Conservation (phyloP, 2,329 filamentous ascomycete species). For the Aureobasidium subglaciale region DNA sequence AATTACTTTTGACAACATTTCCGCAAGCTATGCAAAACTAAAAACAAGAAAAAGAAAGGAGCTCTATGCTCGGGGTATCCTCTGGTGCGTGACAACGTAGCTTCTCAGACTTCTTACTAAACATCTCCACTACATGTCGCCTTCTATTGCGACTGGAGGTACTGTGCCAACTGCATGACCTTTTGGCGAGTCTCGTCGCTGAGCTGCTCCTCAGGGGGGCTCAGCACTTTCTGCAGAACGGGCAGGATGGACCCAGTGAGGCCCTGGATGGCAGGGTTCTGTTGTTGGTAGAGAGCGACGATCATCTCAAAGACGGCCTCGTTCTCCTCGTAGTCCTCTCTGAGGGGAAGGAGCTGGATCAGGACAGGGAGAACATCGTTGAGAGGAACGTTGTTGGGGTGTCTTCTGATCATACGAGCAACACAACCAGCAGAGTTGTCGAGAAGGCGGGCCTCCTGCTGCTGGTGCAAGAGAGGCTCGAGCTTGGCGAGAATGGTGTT, state of each 20-base stretch:
- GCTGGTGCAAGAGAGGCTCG: constrained; percentile 67
- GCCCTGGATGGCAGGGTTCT: constrained; percentile 61
- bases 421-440: constrained; percentile 93
- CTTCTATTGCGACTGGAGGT: constrained; percentile 32
- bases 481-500: constrained; percentile 74
- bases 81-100: constrained; percentile 13
- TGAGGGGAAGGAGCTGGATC: constrained; percentile 72
- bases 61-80: constrained; percentile 14
- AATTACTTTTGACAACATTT: constrained; percentile 1
- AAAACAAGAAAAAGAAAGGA: constrained; percentile 6
- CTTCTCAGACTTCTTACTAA: constrained; percentile 12
- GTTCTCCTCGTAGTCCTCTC: constrained; percentile 95
- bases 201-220: constrained; percentile 66
- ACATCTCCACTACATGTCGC: constrained; percentile 14
- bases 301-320: constrained; percentile 88
- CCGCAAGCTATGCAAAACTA: constrained; percentile 13
- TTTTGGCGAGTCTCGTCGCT: constrained; percentile 62
- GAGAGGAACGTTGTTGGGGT: constrained; percentile 76
- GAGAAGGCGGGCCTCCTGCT: constrained; percentile 72
- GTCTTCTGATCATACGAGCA: constrained; percentile 82
- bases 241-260: constrained; percentile 63
- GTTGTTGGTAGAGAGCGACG: constrained; percentile 69
- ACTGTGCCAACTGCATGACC: constrained; percentile 57
- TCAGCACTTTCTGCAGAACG: constrained; percentile 66
- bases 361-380: constrained; percentile 74